Conservation (phyloP, 108 stramenopile species). For the Stephanodiscus minutulus region DNA sequence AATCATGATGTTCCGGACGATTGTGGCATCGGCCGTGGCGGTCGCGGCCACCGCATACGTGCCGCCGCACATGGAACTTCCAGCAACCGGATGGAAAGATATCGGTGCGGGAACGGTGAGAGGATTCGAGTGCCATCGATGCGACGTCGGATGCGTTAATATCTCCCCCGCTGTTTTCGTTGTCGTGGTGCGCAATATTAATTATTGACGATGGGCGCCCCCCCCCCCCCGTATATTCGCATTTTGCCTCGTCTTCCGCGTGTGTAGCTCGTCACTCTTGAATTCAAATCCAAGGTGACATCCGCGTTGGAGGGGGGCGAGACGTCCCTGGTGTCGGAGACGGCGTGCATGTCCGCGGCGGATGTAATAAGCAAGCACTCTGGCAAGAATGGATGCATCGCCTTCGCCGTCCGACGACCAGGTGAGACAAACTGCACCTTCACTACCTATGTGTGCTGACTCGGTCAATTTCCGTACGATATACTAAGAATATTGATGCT, state of each 20-base stretch:
- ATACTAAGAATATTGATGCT: not conserved
- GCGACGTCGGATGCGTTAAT: not conserved
- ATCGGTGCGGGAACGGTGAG: slow-evolving; percentile 28
- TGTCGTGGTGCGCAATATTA: not conserved
- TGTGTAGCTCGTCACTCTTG: slow-evolving; percentile 36
- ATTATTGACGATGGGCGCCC: not conserved
- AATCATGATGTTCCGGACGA: slow-evolving; percentile 34
- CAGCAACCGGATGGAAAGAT: slow-evolving; percentile 29
- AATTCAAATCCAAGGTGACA: slow-evolving; percentile 34
- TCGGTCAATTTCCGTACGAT: not conserved
- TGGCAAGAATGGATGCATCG: slow-evolving; percentile 47
- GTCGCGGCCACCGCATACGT: slow-evolving; percentile 34
- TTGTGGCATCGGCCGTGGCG: slow-evolving; percentile 26
- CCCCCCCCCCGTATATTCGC: not conserved
- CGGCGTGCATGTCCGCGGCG: slow-evolving; percentile 33
- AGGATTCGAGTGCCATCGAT: not conserved
- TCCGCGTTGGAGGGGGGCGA: slow-evolving; percentile 31
- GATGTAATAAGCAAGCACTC: slow-evolving; percentile 39
- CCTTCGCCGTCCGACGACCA: slow-evolving; percentile 70
- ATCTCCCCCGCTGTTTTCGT: not conserved
- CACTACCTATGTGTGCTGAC: not conserved
- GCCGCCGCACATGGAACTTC: slow-evolving; percentile 48
- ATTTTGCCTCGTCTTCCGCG: not conserved
- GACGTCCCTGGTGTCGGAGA: slow-evolving; percentile 23
- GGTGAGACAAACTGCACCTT: slow-evolving; percentile 14